phyloP scores from a whole-genome alignment of 805 yeast genomes.

The Wickerhamomyces chaumierensis region DNA sequence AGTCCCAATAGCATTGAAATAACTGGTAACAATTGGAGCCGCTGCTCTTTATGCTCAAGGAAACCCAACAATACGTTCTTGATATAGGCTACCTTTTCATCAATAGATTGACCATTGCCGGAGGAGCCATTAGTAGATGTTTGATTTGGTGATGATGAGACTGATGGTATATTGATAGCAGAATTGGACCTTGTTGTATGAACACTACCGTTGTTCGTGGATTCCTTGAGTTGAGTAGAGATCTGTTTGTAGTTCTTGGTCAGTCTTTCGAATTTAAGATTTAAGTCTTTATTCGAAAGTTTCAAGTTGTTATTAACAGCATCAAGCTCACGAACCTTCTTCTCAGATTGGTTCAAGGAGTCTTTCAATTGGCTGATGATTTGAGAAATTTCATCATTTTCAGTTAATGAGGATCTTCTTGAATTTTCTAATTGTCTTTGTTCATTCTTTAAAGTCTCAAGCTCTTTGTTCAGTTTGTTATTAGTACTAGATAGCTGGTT shows the following conservation, averaged over 20 bases:
- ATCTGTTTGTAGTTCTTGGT: conserved; percentile 58
- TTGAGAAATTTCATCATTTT: conserved; percentile 21
- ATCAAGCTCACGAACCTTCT: conserved; percentile 45
- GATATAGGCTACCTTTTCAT: conserved; percentile 57
- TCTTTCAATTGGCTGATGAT: conserved; percentile 35
- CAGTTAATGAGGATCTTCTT: conserved; percentile 16
- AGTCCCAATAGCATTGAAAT: conserved; percentile 63
- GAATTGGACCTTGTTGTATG: conserved; percentile 27
- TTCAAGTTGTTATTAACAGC: conserved; percentile 40
- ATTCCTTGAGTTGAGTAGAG: conserved; percentile 36
- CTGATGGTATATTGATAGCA: conserved; percentile 5
- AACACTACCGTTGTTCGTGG: conserved; percentile 9
- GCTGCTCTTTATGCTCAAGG: conserved; percentile 85
- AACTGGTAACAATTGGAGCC: conserved; percentile 78
- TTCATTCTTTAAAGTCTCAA: conserved; percentile 19
- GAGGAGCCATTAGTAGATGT: no score
- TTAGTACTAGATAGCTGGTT: conserved; percentile 28
- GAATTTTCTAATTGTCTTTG: conserved; percentile 20
- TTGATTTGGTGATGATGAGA: no score
- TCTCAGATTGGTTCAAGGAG: conserved; percentile 39
- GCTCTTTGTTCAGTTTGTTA: conserved; percentile 17
- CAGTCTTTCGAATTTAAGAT: conserved; percentile 52
- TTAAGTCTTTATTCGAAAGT: conserved; percentile 55
- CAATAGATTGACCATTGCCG: conserved; percentile 9
- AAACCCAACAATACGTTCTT: conserved; percentile 88